Conservation (phyloP, 169 alveolate genomes). For the Amoebophrya sp. region DNA sequence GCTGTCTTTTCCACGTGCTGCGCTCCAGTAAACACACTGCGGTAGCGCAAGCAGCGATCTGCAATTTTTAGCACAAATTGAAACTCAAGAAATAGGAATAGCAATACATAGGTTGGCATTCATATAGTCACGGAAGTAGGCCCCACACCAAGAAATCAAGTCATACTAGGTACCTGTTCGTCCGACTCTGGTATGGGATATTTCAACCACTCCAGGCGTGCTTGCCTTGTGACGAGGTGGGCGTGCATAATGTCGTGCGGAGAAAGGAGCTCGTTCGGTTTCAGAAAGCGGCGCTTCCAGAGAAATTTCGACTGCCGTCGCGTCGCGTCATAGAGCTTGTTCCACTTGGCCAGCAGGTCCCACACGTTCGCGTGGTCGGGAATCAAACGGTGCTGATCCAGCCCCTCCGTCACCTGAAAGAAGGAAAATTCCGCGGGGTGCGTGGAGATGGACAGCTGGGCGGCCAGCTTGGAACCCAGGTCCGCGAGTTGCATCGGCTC, state of each 20-base stretch:
- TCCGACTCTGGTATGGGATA: neutral
- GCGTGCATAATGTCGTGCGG: slow-evolving; percentile 12
- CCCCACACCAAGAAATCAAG: no score
- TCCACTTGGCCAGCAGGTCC: neutral
- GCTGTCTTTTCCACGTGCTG: neutral
- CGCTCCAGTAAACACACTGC: neutral
- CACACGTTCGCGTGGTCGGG: neutral
- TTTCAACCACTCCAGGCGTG: neutral
- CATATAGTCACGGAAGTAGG: no score
- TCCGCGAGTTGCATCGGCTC: neutral
- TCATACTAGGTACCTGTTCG: neutral
- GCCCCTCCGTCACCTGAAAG: neutral
- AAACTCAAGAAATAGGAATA: no score
- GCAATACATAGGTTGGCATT: no score
- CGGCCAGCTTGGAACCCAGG: neutral
- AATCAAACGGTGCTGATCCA: neutral
- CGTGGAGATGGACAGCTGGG: neutral
- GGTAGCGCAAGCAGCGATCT: neutral
- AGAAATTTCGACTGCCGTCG: neutral
- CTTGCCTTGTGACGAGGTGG: neutral
- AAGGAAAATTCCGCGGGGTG: neutral
- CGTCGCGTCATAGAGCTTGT: neutral
- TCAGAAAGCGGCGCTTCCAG: neutral
- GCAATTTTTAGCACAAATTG: no score
- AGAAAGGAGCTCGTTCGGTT: neutral